Evolutionary conservation across 1,139 yeast genomes (phyloP), one percentile per base, ranked within the genome.

Genomic region (Debaryomycetaceae sp.): DNA sequence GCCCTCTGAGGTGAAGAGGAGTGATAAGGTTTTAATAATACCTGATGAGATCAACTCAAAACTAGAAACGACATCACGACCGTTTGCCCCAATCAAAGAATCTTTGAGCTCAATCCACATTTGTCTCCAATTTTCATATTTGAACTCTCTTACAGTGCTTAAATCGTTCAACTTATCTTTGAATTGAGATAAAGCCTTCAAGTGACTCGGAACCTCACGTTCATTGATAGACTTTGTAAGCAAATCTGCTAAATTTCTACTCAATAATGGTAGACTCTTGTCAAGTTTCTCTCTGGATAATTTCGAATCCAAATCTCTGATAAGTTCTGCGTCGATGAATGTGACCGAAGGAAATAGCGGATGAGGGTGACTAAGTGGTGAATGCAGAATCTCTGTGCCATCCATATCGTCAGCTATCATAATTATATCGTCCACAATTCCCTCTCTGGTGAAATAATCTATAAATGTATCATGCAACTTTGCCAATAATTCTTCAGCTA

Each of bases 41-140:
- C 91, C 91, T 0, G 91, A 85, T 3, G 86, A 76, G 9, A 83
- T 72, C 37, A 90, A 67, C 59, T 89, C 96, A 66, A 84, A 88
- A 50, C 95, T 84, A 0, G 96, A 87, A 5, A 86, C 55, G 9
- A 53, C 54, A 5, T 51, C 47, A 6, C 51, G 49, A 2, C 44
- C 45, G 5, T 53, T 55, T 8, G 55, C 52, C 0, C 54, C 54
- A 27, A 54, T 52, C 7, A 70, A 59, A 1, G 66, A 56, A 3
- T 63, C 51, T 22, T 68, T 65, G 30, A 85, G 63, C 27, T 60
- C 58, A 2, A 48, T 50, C 89, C 90, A 83, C 5, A 76, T 33
- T 2, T 49, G 45, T 5, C 51, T 38, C 85, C 87, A 79, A 4
- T 70, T 66, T 1, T 68, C 65, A 37, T 54, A 63, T 1, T 61